Evolutionary conservation across 345 rosid species (phyloP).

Genomic region (Ricinus communis): DNA sequence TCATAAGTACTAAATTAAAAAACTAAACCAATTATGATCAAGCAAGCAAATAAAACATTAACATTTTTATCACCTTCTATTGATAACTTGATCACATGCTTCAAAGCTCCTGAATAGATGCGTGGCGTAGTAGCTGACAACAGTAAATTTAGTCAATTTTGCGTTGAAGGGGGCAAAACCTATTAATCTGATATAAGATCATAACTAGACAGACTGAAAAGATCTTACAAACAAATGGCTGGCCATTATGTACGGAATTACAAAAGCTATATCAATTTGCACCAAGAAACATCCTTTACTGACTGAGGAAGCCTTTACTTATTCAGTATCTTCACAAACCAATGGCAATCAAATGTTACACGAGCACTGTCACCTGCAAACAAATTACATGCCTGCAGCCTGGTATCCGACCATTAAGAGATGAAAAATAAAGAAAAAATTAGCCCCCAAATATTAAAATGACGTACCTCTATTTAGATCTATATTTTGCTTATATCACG

Average conservation of each 20-base stretch:
- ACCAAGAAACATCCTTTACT: not conserved
- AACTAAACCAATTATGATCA: no score
- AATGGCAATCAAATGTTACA: not conserved
- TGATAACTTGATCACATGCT: not conserved
- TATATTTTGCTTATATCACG: conserved; percentile 68
- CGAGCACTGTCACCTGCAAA: not conserved
- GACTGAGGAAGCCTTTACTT: not conserved
- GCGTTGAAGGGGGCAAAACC: not conserved
- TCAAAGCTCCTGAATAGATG: no score
- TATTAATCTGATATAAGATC: not conserved
- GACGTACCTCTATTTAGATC: conserved; percentile 11
- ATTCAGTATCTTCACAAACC: conserved; percentile 4
- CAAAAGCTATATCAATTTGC: not conserved
- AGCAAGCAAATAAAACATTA: not conserved
- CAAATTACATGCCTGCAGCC: not conserved
- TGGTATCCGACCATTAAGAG: not conserved
- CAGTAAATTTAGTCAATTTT: no score
- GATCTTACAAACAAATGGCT: not conserved
- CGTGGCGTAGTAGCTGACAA: no score
- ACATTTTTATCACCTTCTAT: not conserved
- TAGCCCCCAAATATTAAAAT: not conserved
- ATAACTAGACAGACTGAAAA: not conserved
- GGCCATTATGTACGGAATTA: not conserved
- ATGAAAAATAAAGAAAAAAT: not conserved
- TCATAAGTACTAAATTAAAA: no score